phyloP scores from a whole-genome alignment of 129 eudicot species.

The Pseudognaphalium luteoalbum region DNA sequence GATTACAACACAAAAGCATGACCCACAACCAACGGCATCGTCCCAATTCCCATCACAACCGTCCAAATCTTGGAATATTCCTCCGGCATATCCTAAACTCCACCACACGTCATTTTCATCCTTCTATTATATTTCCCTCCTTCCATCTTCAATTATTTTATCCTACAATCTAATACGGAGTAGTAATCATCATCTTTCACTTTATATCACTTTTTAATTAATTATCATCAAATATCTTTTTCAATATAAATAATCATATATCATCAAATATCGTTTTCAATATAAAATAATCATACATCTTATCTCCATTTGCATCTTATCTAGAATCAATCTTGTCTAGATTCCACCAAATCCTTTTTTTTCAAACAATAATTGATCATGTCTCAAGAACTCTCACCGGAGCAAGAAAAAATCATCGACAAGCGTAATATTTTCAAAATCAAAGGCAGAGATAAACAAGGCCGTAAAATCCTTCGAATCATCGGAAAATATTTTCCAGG shows the following conservation, averaged over 20 bases:
- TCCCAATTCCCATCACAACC: slow-evolving; percentile 16
- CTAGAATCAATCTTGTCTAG: slow-evolving; percentile 17
- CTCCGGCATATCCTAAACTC: slow-evolving; percentile 27
- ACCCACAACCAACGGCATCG: slow-evolving; percentile 10
- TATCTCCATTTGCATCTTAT: slow-evolving; percentile 18
- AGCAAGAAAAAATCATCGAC: slow-evolving; percentile 32
- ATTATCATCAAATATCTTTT: too few relatives aligned
- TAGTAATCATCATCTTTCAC: too few relatives aligned
- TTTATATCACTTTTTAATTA: too few relatives aligned
- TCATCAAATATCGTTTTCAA: too few relatives aligned
- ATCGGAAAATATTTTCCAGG: slow-evolving; percentile 68
- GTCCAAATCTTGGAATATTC: slow-evolving; percentile 30
- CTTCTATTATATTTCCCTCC: neutral
- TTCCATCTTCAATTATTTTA: slow-evolving; percentile 24
- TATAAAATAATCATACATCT: slow-evolving; percentile 27
- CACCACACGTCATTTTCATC: neutral
- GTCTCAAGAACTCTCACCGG: slow-evolving; percentile 29
- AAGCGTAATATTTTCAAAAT: slow-evolving; percentile 54
- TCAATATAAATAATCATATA: too few relatives aligned
- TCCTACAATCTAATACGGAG: too few relatives aligned
- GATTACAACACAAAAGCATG: neutral
- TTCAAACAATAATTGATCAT: neutral
- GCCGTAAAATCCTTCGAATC: slow-evolving; percentile 48
- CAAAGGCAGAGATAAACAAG: slow-evolving; percentile 63
- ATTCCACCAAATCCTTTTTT: neutral